Conservation (phyloP, 108 stramenopile species). For the Cyclotella atomus region DNA sequence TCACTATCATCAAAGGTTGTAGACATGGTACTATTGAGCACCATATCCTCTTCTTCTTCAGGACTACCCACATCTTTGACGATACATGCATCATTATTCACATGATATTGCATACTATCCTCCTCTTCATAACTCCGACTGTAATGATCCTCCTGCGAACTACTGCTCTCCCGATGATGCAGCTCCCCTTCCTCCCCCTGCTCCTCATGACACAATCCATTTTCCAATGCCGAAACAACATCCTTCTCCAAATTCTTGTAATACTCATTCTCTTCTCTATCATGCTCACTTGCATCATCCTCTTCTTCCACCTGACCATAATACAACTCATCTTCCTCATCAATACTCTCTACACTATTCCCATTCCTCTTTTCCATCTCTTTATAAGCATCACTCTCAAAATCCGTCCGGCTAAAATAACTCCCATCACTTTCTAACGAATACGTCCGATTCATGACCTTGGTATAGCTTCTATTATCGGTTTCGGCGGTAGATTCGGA, state of each 20-base stretch:
- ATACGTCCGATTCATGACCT: background rate
- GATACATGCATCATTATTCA: no score
- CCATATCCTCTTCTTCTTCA: no score
- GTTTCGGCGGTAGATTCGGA: conserved; percentile 16
- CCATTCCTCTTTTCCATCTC: background rate
- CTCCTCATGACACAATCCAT: background rate
- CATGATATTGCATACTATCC: no score
- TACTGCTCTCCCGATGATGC: background rate
- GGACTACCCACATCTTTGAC: no score
- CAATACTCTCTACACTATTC: background rate
- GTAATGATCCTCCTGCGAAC: no score
- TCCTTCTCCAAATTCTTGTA: background rate
- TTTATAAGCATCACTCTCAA: conserved; percentile 1
- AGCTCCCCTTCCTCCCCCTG: background rate
- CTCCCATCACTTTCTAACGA: conserved; percentile 3
- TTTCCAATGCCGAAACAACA: background rate
- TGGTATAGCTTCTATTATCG: background rate
- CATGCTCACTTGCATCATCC: background rate
- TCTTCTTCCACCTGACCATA: background rate
- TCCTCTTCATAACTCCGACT: no score
- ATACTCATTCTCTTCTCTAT: no score
- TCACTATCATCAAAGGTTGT: no score
- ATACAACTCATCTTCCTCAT: conserved; percentile 2
- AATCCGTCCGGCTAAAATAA: background rate
- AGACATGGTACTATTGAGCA: no score